Evolutionary conservation across 352 stramenopile genomes (phyloP), one percentile per base, ranked within the genome.

Genomic region (Aphanomyces astaci): DNA sequence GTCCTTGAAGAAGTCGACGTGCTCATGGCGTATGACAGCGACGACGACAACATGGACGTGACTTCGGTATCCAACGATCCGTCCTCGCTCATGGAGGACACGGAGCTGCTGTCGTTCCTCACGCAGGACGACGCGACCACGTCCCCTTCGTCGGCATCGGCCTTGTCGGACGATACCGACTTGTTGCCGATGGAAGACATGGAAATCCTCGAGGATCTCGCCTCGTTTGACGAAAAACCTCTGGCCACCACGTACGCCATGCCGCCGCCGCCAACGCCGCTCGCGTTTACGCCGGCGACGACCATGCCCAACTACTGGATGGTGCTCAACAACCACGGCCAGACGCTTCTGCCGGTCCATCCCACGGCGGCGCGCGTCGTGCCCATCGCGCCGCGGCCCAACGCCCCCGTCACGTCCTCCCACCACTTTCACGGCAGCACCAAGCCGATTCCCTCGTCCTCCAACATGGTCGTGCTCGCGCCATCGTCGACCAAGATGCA

Each of bases 251-350:
- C n/a, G n/a, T n/a, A 43, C 36, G 36, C 33, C 19, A 3, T 31
- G 49, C 30, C 1, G 24, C 56, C 25, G 27, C 32, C 27, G 10
- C 56, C 56, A 70, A 2, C 31, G 63, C 11, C 63, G 73, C 3
- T 75, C 73, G 73, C 80, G 68, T 92, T 87, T 65, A 76, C 79
- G 1, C 76, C 85, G 22, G 76, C 82, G 33, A 90, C 85, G 24
- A 84, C 85, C 7, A 81, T 90, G 74, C 85, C 85, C 3, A 89
- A 92, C 73, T 93, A 93, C 66, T 93, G 85, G 85, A 90, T 92
- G 72, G 83, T 93, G 43, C 57, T 93, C 62, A 90, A n/a, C n/a
- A n/a, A 90, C 70, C 79, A 93, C 52, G 81, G 77, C 0, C 73
- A 88, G 19, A 70, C 64, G 4, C 71, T 77, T 30, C 65, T 76